Percentiles rank a stretch among this genome's conserved stretches.
Conservation (phyloP, 2,329 filamentous ascomycete species). For the Scedosporium minutisporum region DNA sequence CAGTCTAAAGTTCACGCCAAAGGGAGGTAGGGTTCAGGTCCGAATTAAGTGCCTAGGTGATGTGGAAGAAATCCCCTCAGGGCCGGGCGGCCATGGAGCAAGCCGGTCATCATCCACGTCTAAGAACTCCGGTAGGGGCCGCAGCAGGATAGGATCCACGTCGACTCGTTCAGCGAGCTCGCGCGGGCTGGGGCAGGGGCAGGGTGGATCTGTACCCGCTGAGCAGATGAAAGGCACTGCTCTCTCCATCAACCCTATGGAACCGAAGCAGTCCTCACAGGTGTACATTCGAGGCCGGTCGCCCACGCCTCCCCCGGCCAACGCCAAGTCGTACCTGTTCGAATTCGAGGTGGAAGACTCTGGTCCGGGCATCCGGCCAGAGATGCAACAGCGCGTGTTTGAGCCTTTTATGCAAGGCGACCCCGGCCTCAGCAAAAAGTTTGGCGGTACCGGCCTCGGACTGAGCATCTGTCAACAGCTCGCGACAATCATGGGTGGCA, state of each 20-base stretch:
- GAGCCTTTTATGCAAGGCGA: slow-evolving; percentile 95
- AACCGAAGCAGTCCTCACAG: slow-evolving; percentile 41
- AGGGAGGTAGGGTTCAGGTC: slow-evolving; percentile 64
- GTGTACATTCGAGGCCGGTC: slow-evolving; percentile 43
- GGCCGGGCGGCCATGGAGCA: slow-evolving; percentile 23
- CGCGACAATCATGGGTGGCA: slow-evolving; percentile 72
- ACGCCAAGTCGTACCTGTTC: slow-evolving; percentile 60
- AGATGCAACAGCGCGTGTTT: slow-evolving; percentile 75
- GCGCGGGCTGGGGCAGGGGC: slow-evolving; percentile 14
- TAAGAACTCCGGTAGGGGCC: slow-evolving; percentile 31
- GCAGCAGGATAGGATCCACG: slow-evolving; percentile 36
- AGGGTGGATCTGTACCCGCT: slow-evolving; percentile 15
- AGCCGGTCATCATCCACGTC: slow-evolving; percentile 45
- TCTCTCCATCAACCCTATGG: slow-evolving; percentile 53
- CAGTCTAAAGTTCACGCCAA: slow-evolving; percentile 80
- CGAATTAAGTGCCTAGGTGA: slow-evolving; percentile 66
- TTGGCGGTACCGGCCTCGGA: slow-evolving; percentile 78
- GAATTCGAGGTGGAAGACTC: slow-evolving; percentile 86
- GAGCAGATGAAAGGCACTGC: slow-evolving; percentile 35
- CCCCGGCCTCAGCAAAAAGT: slow-evolving; percentile 78
- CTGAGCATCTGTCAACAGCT: slow-evolving; percentile 85
- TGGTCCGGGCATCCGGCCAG: slow-evolving; percentile 71
- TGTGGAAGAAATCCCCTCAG: slow-evolving; percentile 22
- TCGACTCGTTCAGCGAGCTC: slow-evolving; percentile 43
- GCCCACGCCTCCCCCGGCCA: slow-evolving; percentile 48